Base-by-base conservation (phyloP, 2,329 filamentous ascomycete species). In the Ophiostoma tasmaniense region DNA sequence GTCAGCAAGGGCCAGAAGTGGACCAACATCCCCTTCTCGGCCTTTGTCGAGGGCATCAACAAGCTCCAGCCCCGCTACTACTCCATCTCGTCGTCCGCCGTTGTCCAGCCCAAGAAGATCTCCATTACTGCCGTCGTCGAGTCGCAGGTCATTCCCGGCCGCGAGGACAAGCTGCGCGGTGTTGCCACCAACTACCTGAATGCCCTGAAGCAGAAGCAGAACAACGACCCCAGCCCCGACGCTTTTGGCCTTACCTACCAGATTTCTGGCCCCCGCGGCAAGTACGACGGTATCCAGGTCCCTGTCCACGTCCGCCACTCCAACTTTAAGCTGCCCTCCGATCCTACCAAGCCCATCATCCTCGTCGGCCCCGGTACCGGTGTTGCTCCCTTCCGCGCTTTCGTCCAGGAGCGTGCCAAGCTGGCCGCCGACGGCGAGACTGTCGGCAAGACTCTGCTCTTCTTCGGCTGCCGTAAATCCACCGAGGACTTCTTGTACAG, bases 31-130 rank as follows among this genome's bases (percentile, higher is more conserved):
- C 96, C 95, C 20, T 98, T 99, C 81, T 97, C 95, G 10, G 89
- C 93, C 75, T 89, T 98, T 75, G 93, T 99, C 73, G 95, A 99
- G 83, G 91, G 92, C 73, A 80, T 99, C 71, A 91, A 89, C 80
- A 98, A 97, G 83, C 88, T 99, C 69, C 95, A 99, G 79, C 94
- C 95, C 52, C 92, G 95, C 66, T 99, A 98, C 84, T 99, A 99
- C 83, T 99, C 96, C 66, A 99, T 99, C 79, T 99, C 95, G 1
- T 99, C 96, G 0, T 98, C 95, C 0, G 97, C 95, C 7, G 79
- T 93, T 10, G 93, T 96, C 20, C 93, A 99, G 77, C 93, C 95
- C 77, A 89, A 96, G 80, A 94, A 93, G 82, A 93, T 99, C 73
- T 92, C 95, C 71, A 90, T 99, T 75, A 99, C 95, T 20, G 94